Base-by-base conservation (phyloP, 2,329 filamentous ascomycete genomes). In the Thelonectria rubi region DNA sequence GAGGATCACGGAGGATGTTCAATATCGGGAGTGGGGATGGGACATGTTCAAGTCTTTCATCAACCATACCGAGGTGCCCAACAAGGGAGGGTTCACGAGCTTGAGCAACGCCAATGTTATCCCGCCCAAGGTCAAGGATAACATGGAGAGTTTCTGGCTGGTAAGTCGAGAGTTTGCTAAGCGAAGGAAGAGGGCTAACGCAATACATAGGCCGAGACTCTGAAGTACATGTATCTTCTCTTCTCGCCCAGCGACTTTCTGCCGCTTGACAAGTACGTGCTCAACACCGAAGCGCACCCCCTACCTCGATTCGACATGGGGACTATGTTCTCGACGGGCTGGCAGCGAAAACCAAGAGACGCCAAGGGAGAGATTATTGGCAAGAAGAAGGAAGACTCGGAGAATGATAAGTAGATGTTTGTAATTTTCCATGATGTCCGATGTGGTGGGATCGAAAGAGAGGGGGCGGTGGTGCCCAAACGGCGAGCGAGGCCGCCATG, bases 91-190 rank as follows among this genome's bases (percentile, higher is more conserved):
- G 0, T 98, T 96, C 74, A 93, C 92, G 1, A 94, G 91, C 67
- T 82, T 98, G 63, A 84, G 84, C 17, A 87, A 96, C 73, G 94
- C 93, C 24, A 88, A 90, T 67, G 78, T 79, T 5, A 78, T 95
- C 10, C 93, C 94, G 18, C 88, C 93, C 0, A 76, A 81, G 14
- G 80, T 82, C 47, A 84, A 88, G 62, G 94, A 99, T 77, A 98
- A 98, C 70, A 97, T 99, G 94, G 95, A 99, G 80, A 96, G 93
- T 75, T 98, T 98, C 80, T 99, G 95, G 95, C 86, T 99, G 82
- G 91, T 92, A 79, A 80, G 90, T 81, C 30, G 55, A 14, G 7
- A 11, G 45, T 17, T 12, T 9, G 11, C 17, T 15, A 12, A 8
- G 6, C 9, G 17, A 37, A 39, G 37, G 3, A 18, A 51, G 26